Evolutionary conservation across 2,329 filamentous ascomycete species (phyloP), one percentile per base, ranked within the genome.

Genomic region (Ceratocystis cubensis): DNA sequence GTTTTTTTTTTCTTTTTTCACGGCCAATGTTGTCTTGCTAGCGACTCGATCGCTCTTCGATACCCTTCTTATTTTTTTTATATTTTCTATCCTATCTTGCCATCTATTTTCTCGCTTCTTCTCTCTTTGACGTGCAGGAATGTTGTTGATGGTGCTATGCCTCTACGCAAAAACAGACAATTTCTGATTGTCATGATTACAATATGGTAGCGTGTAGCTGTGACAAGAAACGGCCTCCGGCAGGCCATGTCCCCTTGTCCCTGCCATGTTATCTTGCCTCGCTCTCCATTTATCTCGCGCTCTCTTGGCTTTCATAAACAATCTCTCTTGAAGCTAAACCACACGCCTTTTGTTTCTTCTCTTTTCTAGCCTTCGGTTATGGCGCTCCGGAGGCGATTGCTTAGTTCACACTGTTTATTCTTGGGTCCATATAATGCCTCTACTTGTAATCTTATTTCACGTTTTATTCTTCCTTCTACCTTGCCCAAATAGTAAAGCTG

Each of bases 31-130:
- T 37, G 48, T 30, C 30, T 48, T 62, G 20, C 61, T 62, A 22
- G 48, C 61, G 61, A 61, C 50, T 67, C 50, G 56, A 63, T 17
- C 62, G 57, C 50, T 67, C 65, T 61, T 68, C 66, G 66, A 68
- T 68, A 68, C 66, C 66, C 66, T 63, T 67, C 61, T 63, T 65
- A 33, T 33, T 64, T 46, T 46, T 46, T 59, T 50, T 57, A 45
- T 63, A 20, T 46, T n/a, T 56, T 25, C 28, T 44, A 28, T 66
- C 56, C 33, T 56, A 15, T 20, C 20, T 25, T 25, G 5, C 17
- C 56, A 33, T 59, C 28, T 59, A 59, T 33, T 37, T 57, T 30
- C 53, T 57, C 17, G 10, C 53, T 59, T 33, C n/a, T 59, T 33
- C 56, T 59, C 8, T 30, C 53, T 59, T 17, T 15, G 46, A 37